Conservation (phyloP, 2,329 filamentous ascomycete genomes). For the Trichoderma oligosporum region DNA sequence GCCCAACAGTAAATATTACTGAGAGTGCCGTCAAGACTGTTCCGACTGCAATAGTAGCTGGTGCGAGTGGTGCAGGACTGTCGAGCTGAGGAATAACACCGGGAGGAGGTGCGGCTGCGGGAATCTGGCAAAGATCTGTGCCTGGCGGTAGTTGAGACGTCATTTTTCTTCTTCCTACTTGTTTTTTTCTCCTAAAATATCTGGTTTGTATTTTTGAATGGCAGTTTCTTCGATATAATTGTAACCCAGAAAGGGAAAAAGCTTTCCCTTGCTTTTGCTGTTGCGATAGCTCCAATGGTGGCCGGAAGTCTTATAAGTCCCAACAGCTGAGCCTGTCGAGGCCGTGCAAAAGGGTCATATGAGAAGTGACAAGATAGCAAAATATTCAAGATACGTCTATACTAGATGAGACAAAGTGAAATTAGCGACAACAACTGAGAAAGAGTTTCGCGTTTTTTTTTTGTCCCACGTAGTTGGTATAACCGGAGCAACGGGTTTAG, state of each 20-base stretch:
- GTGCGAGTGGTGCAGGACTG: background rate
- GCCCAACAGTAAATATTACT: background rate
- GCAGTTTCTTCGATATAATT: background rate
- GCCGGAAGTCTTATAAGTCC: background rate
- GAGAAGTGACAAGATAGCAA: no score
- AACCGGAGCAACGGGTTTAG: background rate
- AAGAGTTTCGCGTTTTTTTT: no score
- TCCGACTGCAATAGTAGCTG: background rate
- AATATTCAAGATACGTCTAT: background rate
- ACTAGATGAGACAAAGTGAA: background rate
- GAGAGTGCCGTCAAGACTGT: background rate
- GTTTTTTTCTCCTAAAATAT: background rate
- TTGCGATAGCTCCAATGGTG: background rate
- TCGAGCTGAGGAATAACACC: background rate
- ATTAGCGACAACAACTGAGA: background rate
- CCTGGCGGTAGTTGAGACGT: background rate
- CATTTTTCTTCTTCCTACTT: background rate
- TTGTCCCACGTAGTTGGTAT: background rate
- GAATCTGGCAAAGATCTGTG: background rate
- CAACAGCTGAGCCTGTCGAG: background rate
- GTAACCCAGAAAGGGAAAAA: background rate
- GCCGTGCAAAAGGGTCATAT: background rate
- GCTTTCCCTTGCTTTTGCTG: background rate
- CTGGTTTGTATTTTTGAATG: background rate
- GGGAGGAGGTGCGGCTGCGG: background rate